phyloP scores from a whole-genome alignment of 2,329 filamentous ascomycete genomes.

The Fusarium sp. region DNA sequence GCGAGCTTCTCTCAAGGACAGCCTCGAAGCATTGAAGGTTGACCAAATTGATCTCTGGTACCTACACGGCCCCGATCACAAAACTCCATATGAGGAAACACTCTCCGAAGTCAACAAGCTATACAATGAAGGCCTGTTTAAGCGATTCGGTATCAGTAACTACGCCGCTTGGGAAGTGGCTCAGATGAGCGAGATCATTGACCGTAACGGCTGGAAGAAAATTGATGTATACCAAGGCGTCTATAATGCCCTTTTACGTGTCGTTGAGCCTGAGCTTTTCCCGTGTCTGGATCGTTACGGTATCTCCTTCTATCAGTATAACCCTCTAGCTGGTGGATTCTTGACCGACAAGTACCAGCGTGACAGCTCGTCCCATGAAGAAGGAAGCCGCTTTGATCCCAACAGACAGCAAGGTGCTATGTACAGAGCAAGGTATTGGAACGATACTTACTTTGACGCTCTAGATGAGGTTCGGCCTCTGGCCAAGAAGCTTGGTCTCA shows the following conservation, averaged over 20 bases:
- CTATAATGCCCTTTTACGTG: conserved; percentile 66
- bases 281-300: conserved; percentile 77
- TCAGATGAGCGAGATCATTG: conserved; percentile 78
- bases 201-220: conserved; percentile 76
- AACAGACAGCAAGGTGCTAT: conserved; percentile 21
- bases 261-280: conserved; percentile 77
- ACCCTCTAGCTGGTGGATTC: conserved; percentile 79
- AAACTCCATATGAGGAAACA: conserved; percentile 77
- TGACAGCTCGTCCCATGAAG: conserved; percentile 49
- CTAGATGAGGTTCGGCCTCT: conserved; percentile 74
- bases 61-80: conserved; percentile 69
- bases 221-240: conserved; percentile 84
- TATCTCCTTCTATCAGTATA: conserved; percentile 79
- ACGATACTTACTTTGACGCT: conserved; percentile 69
- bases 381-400: conserved; percentile 45
- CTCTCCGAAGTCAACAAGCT: conserved; percentile 77
- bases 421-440: conserved; percentile 68
- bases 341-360: conserved; percentile 72
- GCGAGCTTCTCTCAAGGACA: conserved; percentile 11
- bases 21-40: conserved; percentile 25
- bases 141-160: conserved; percentile 80
- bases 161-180: conserved; percentile 84
- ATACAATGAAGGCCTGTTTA: conserved; percentile 80
- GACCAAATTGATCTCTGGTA: conserved; percentile 45
- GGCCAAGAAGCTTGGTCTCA: conserved; percentile 74